Base-by-base conservation (phyloP, 2,329 filamentous ascomycete genomes). In the Domatiomyces globalis region DNA sequence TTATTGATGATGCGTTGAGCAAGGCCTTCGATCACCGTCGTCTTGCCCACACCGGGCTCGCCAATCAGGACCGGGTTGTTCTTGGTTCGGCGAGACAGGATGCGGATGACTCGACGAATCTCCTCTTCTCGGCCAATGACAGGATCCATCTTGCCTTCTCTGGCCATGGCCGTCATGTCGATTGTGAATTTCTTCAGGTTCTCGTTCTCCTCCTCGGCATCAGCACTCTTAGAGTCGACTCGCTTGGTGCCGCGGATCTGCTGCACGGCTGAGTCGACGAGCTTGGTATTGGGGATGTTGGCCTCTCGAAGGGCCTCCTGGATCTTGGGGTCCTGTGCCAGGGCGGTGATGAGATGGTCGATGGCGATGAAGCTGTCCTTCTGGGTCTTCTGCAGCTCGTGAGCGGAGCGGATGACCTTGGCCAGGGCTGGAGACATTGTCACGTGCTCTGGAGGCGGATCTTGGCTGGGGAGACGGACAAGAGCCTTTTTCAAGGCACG, bases 11-110 rank as follows among this genome's bases (percentile, higher is more conserved):
- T 96, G 42, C 92, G 78, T 63, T 92, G 87, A 29, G 92, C 92
- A 53, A 98, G 77, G 63, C 92, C 92, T 72, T 98, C 92, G 48
- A 96, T 88, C 52, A 98, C 88, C 2, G 92, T 96, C 4, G 92
- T 98, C 74, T 98, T 98, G 65, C 92, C 92, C 29, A 96, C 92
- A 83, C 92, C 92, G 39, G 92, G 90, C 66, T 96, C 90, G 73
- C 92, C 92, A 59, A 98, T 96, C 58, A 98, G 79, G 47, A 96
- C 90, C 2, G 92, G 92, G 69, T 98, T 98, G 76, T 98, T 96
- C 69, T 96, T 96, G 8, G 92, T 96, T 56, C 92, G 77, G 58
- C 92, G 76, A 17, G 89, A 95, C 1, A 98, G 70, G 12, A 98
- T 85, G 63, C 96, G 90, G 53, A 96, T 95, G 0, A 89, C 95